phyloP scores from a whole-genome alignment of 495 filamentous ascomycete genomes.

The Cryomyces antarcticus region DNA sequence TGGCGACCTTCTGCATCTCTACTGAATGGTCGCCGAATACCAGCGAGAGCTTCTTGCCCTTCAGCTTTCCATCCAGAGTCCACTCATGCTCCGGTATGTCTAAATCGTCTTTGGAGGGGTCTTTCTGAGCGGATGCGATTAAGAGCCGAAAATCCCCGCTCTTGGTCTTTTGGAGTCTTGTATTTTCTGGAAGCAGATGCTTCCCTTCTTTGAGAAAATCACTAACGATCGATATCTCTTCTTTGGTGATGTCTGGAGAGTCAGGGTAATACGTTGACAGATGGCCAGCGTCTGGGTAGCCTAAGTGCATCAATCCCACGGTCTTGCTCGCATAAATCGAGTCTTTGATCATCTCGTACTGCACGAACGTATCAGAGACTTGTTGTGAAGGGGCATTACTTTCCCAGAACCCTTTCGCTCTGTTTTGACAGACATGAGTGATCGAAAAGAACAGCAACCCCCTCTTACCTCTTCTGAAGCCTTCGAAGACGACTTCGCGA shows the following conservation, averaged over 20 bases:
- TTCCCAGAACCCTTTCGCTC: constrained; percentile 19
- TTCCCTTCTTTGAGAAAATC: constrained; percentile 51
- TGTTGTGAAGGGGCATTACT: too few species aligned
- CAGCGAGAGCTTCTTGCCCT: constrained; percentile 52
- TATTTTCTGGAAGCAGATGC: constrained; percentile 66
- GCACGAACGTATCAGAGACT: constrained; percentile 6
- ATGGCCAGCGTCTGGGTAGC: constrained; percentile 65
- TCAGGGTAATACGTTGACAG: constrained; percentile 86
- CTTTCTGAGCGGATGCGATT: constrained; percentile 51
- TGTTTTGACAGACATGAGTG: too few species aligned
- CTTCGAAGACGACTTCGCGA: constrained; percentile 29
- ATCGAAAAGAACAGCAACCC: too few species aligned
- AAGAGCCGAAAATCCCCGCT: constrained; percentile 59
- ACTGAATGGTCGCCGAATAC: constrained; percentile 68
- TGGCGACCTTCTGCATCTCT: constrained; percentile 62
- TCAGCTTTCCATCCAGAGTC: constrained; percentile 38
- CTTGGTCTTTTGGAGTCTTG: constrained; percentile 54
- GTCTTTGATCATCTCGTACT: constrained; percentile 47
- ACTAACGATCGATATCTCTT: constrained; percentile 54
- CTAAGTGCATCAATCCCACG: constrained; percentile 58
- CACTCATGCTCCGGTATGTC: constrained; percentile 49
- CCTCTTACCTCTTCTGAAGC: constrained; percentile 23
- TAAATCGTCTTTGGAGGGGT: constrained; percentile 36
- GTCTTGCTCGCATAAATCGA: constrained; percentile 52
- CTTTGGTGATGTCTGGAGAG: constrained; percentile 64